Evolutionary conservation across 2,329 filamentous ascomycete genomes (phyloP), one percentile per base, ranked within the genome.

Genomic region (Amauroascus verrucosus): DNA sequence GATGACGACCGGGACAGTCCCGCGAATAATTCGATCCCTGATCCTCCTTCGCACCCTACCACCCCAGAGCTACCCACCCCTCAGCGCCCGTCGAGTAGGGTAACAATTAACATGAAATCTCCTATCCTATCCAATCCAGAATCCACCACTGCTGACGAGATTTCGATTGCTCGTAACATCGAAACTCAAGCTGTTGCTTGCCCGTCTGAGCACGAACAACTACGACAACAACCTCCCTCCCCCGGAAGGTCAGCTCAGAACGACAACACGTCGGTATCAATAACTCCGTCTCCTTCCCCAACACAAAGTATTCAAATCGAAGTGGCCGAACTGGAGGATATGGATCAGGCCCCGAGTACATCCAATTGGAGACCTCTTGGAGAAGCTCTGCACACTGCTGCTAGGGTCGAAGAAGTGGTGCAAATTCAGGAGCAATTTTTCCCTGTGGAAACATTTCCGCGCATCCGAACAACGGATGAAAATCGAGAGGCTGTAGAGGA

Each of bases 281-380:
- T 48, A 14, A 72, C 71, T 6, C 64, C 74, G 45, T 64, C 68
- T 8, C 74, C 72, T 3, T 72, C 73, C 14, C 67, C 72, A 11
- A 64, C 67, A 18, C 66, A 67, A 41, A 75, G 72, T 51, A 72
- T 71, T 9, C 69, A 74, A 53, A 76, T 76, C 30, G 74, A 77
- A 61, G 72, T 75, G 14, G 72, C 73, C 6, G 72, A 75, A 41
- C 62, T 70, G 16, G 74, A 77, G 62, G 75, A 76, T 54, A 72
- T 73, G 60, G 71, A 73, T 49, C 70, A 75, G 58, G 72, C 75
- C 50, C 67, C 70, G 1, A 69, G 69, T 28, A 66, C 67, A 18
- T 72, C 72, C 7, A 71, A 62, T 56, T 76, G 73, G 74, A 67
- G 64, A 54, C 61, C 65, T 2, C 55, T 72, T 51, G 67, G 61